Evolutionary conservation across 2,329 filamentous ascomycete genomes (phyloP).

Genomic region (Lizonia empirigonia): DNA sequence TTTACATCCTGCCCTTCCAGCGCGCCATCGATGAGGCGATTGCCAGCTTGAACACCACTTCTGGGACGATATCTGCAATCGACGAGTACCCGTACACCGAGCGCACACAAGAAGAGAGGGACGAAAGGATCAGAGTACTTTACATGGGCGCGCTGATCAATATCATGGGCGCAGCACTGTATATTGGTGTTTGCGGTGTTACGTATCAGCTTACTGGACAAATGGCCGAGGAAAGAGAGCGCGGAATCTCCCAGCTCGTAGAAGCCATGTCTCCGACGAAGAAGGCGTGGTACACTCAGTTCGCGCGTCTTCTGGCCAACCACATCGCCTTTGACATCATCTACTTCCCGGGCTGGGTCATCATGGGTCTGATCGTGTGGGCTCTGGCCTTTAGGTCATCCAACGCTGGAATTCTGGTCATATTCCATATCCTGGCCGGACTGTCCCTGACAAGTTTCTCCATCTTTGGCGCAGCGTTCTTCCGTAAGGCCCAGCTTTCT

Average conservation of each 20-base stretch:
- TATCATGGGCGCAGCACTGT: slow-evolving; percentile 78
- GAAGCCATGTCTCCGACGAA: slow-evolving; percentile 89
- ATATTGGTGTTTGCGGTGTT: slow-evolving; percentile 79
- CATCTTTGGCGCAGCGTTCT: slow-evolving; percentile 80
- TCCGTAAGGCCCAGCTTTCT: slow-evolving; percentile 84
- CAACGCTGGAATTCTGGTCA: slow-evolving; percentile 52
- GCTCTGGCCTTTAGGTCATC: slow-evolving; percentile 57
- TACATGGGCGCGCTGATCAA: slow-evolving; percentile 78
- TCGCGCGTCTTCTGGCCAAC: slow-evolving; percentile 76
- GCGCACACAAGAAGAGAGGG: slow-evolving; percentile 69
- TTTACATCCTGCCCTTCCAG: slow-evolving; percentile 81
- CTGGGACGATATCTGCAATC: slow-evolving; percentile 42
- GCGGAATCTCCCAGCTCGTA: slow-evolving; percentile 84
- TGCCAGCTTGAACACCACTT: slow-evolving; percentile 57
- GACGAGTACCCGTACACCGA: slow-evolving; percentile 79
- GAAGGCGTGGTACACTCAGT: slow-evolving; percentile 75
- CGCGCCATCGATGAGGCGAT: slow-evolving; percentile 78
- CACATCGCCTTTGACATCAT: slow-evolving; percentile 80
- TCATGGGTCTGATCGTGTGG: slow-evolving; percentile 74
- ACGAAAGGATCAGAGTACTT: slow-evolving; percentile 66
- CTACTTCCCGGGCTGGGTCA: slow-evolving; percentile 82
- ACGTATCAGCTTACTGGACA: slow-evolving; percentile 87
- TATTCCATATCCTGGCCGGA: slow-evolving; percentile 76
- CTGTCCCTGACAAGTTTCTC: slow-evolving; percentile 79
- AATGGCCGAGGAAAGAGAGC: slow-evolving; percentile 83